Percentiles rank a stretch among this genome's conserved stretches.
Evolutionary conservation across 2,329 filamentous ascomycete genomes (phyloP).

Genomic region (Bipolaris cookei): DNA sequence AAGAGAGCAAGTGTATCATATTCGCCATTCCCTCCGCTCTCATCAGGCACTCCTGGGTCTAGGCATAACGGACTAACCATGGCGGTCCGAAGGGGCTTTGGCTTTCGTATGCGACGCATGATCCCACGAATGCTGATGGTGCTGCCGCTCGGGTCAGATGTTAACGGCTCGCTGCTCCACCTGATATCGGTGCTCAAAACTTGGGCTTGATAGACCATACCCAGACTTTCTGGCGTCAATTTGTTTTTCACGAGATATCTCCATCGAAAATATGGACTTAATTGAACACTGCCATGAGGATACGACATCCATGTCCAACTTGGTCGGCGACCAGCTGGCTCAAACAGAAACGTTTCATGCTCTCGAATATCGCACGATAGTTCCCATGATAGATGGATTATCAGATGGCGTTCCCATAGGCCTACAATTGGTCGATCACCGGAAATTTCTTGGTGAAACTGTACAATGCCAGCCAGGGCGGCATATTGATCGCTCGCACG

Average conservation of each 20-base stretch:
- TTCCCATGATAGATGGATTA: not conserved
- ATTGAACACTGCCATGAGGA: not conserved
- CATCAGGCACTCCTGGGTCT: not conserved
- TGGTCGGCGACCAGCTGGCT: not conserved
- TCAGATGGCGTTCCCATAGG: not conserved
- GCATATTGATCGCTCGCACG: constrained; percentile 1
- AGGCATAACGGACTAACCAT: not conserved
- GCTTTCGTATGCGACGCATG: not conserved
- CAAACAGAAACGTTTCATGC: not conserved
- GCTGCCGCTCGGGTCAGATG: constrained; percentile 3
- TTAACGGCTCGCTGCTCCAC: constrained; percentile 4
- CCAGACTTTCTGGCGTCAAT: not conserved
- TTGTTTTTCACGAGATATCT: not conserved
- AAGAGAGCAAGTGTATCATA: not conserved
- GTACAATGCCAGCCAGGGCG: constrained; percentile 3
- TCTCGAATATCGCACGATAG: not conserved
- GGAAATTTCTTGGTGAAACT: not conserved
- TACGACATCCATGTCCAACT: constrained; percentile 6
- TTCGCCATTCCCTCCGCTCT: not conserved
- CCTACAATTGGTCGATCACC: not conserved
- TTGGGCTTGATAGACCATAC: not conserved
- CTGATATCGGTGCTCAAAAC: not conserved
- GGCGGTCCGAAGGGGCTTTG: not conserved
- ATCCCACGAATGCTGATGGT: constrained; percentile 1
- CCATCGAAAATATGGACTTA: too few species aligned